Percentiles rank a stretch among this genome's conserved stretches.
Conservation (phyloP, 345 rosid genomes). For the Arabidopsis suecica region DNA sequence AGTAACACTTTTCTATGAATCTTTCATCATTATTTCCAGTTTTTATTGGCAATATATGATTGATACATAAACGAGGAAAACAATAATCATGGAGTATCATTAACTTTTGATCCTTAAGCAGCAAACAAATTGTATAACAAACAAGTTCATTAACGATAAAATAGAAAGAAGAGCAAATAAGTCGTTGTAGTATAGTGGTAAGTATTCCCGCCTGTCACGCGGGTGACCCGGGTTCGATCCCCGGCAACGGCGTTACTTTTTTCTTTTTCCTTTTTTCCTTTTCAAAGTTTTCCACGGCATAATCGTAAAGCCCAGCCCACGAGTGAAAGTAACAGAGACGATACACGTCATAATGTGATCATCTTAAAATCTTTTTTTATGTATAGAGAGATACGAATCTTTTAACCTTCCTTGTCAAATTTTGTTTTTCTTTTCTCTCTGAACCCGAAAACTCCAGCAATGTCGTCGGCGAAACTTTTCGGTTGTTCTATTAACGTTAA, state of each 20-base stretch:
- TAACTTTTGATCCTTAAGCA: too few relatives aligned
- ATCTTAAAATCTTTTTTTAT: background rate
- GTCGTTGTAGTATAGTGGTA: conserved; percentile 97
- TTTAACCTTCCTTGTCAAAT: background rate
- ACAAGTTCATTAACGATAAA: background rate
- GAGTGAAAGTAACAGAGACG: background rate
- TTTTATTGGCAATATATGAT: background rate
- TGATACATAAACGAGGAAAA: background rate
- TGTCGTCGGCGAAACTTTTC: conserved; percentile 38
- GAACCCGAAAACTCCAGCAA: conserved; percentile 2
- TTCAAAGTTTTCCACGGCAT: background rate
- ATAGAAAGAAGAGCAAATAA: background rate
- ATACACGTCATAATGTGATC: conserved; percentile 12
- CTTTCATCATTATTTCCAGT: background rate
- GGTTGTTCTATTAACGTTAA: conserved; percentile 25
- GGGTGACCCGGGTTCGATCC: conserved; percentile 97
- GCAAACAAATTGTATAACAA: too few relatives aligned
- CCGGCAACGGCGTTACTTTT: conserved; percentile 71
- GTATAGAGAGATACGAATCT: conserved; percentile 6
- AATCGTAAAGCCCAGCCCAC: conserved; percentile 21
- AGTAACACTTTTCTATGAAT: background rate
- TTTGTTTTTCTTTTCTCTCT: background rate
- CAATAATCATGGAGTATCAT: too few relatives aligned
- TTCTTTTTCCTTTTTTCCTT: background rate
- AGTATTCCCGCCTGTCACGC: conserved; percentile 97